Evolutionary conservation across 225 moss, liverwort and hornwort species (phyloP).

Genomic region (Climacium dendroides): DNA sequence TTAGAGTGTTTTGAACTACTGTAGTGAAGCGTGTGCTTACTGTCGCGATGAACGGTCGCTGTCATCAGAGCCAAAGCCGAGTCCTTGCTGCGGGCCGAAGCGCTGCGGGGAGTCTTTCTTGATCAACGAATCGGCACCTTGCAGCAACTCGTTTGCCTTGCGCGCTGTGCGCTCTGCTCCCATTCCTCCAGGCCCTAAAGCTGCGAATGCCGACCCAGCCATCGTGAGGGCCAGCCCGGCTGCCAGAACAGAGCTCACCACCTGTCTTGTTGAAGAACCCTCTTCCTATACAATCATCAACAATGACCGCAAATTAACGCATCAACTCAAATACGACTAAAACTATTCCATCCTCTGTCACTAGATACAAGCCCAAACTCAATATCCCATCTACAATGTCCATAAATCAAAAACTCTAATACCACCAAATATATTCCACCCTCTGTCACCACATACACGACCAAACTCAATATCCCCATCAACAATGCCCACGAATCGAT

Average conservation of each 20-base stretch:
- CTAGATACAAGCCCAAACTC: background rate
- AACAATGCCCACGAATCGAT: background rate
- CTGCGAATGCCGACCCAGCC: conserved; percentile 32
- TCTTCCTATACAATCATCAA: conserved; percentile 5
- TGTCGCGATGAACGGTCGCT: conserved; percentile 3
- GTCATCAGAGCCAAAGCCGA: background rate
- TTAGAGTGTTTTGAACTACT: background rate
- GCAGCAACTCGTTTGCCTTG: conserved; percentile 30
- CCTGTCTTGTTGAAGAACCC: background rate
- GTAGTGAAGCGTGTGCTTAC: background rate
- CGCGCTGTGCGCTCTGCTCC: conserved; percentile 20
- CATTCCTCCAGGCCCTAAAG: conserved; percentile 8
- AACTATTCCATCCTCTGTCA: background rate
- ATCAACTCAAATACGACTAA: background rate
- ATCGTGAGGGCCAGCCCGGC: conserved; percentile 30
- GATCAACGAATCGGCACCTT: conserved; percentile 19
- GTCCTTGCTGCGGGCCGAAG: conserved; percentile 16
- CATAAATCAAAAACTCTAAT: background rate
- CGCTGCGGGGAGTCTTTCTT: conserved; percentile 41
- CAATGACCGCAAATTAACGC: background rate
- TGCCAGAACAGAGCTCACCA: conserved; percentile 24
- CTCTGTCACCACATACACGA: background rate
- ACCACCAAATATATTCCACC: background rate
- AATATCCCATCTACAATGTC: background rate
- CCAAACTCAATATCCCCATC: background rate